These are phyloP conservation scores for Neurospora sp. DNA, from an alignment of 495 filamentous ascomycete species.

Conservation along the genomic window DNA sequence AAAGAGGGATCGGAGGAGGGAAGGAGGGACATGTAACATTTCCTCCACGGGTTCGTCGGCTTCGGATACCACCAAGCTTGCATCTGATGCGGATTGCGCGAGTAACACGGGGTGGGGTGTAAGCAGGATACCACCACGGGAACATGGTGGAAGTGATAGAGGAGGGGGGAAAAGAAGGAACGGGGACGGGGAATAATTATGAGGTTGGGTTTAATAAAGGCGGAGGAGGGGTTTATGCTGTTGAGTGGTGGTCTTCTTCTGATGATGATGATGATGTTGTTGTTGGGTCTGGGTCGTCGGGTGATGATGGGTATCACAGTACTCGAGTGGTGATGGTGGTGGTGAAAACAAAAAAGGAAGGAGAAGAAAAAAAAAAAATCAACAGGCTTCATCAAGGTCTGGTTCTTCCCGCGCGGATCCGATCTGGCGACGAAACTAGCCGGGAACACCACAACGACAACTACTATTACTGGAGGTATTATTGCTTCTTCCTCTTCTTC, in stretches of 20 bases:
- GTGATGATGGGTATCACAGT: too few species aligned
- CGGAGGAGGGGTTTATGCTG: conserved; percentile 68
- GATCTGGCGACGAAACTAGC: conserved; percentile 36
- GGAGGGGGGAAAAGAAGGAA: too few species aligned
- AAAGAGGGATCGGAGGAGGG: neutral
- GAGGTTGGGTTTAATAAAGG: conserved; percentile 63
- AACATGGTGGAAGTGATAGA: too few species aligned
- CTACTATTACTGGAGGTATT: conserved; percentile 4
- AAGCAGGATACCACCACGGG: conserved; percentile 30
- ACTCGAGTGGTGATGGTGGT: neutral
- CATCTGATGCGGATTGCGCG: conserved; percentile 34
- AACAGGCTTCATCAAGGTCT: conserved; percentile 51
- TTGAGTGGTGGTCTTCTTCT: conserved; percentile 46
- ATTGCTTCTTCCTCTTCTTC: neutral
- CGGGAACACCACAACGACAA: conserved; percentile 17
- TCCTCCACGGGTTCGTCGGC: conserved; percentile 32
- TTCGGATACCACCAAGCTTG: conserved; percentile 33
- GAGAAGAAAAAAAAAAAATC: neutral
- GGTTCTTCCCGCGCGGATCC: conserved; percentile 59
- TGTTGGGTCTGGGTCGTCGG: too few species aligned
- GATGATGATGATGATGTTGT: neutral
- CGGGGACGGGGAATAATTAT: conserved; percentile 37
- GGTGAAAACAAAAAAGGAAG: neutral
- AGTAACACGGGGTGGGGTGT: conserved; percentile 38
- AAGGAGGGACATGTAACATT: conserved; percentile 39